Base-by-base conservation (phyloP, 306 rosid genomes). In the Prunus armeniaca region DNA sequence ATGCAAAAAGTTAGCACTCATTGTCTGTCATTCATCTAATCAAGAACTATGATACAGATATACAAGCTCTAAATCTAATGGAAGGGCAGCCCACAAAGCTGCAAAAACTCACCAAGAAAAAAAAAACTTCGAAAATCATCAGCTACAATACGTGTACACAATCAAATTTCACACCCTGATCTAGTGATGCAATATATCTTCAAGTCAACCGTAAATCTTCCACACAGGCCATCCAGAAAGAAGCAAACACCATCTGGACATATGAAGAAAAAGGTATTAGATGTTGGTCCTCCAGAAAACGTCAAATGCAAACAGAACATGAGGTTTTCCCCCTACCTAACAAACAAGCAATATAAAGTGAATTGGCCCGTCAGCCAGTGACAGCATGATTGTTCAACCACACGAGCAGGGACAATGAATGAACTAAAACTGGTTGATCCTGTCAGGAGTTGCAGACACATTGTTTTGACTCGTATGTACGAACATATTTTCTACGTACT, bases 1-100 rank as follows among this genome's bases (percentile, higher is more conserved):
- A 77, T 72, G 62, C 77, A 52, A 11, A 67, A 68, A 58, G 56
- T 38, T 6, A 3, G 54, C 56, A 46, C 82, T 73, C 80, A 43
- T 77, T 68, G 78, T 73, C 84, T 57, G 84, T 76, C 85, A 82
- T 81, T 88, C 83, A 79, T 78, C 87, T 82, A 84, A 74, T 74
- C 64, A 80, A 82, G 79, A 78, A 77, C 86, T 78, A 83, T 49
- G 78, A 75, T 84, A 89, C 89, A 85, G 38, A 85, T 85, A 81
- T 82, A 81, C 91, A 88, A 82, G 77, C 90, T 79, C 80, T 68
- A 66, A 79, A 89, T 79, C 80, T 71, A 66, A 79, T 72, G 81
- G 82, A 83, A 75, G 82, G 82, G 77, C 69, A 72, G 79, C 87
- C 80, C 69, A 74, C 73, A 76, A 68, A 82, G 84, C 82, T 73